A percentile compares a stretch with the other conserved stretches of the same genome.
phyloP scores from a whole-genome alignment of 2,329 filamentous ascomycete genomes.

The Dactylellina sp. region DNA sequence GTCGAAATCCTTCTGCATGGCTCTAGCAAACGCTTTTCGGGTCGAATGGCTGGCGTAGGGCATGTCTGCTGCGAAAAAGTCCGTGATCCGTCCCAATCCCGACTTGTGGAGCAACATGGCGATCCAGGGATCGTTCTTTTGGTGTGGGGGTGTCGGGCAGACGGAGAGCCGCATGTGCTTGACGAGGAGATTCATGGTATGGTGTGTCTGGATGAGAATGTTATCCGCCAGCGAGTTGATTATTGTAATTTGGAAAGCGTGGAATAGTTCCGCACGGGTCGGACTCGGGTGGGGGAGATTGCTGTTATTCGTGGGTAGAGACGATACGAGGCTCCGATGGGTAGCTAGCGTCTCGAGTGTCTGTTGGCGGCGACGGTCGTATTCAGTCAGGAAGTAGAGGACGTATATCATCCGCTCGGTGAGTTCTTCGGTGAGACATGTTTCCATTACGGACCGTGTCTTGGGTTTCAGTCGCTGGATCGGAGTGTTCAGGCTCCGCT shows the following conservation, averaged over 20 bases:
- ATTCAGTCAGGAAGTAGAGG: constrained; percentile 55
- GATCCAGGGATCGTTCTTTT: constrained; percentile 60
- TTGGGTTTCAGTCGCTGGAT: constrained; percentile 50
- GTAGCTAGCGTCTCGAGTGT: constrained; percentile 50
- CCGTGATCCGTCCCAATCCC: constrained; percentile 58
- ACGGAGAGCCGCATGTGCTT: constrained; percentile 59
- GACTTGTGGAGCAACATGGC: constrained; percentile 59
- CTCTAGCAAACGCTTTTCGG: constrained; percentile 60
- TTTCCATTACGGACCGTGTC: constrained; percentile 45
- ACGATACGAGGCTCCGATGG: constrained; percentile 36
- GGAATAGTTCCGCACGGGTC: constrained; percentile 56
- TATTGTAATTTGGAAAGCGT: constrained; percentile 58
- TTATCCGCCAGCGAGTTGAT: constrained; percentile 57
- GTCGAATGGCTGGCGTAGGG: constrained; percentile 55
- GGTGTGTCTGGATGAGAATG: constrained; percentile 60
- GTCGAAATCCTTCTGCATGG: constrained; percentile 61
- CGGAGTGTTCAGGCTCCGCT: constrained; percentile 46
- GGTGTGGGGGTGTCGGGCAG: constrained; percentile 60
- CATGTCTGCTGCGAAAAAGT: constrained; percentile 60
- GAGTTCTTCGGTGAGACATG: constrained; percentile 47
- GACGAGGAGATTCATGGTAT: constrained; percentile 60
- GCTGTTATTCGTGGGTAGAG: constrained; percentile 51
- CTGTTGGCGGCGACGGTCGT: constrained; percentile 41
- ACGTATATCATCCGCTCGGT: constrained; percentile 52
- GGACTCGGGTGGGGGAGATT: constrained; percentile 57